Conservation (phyloP, 495 filamentous ascomycete species). For the Bathelium albidoporum region DNA sequence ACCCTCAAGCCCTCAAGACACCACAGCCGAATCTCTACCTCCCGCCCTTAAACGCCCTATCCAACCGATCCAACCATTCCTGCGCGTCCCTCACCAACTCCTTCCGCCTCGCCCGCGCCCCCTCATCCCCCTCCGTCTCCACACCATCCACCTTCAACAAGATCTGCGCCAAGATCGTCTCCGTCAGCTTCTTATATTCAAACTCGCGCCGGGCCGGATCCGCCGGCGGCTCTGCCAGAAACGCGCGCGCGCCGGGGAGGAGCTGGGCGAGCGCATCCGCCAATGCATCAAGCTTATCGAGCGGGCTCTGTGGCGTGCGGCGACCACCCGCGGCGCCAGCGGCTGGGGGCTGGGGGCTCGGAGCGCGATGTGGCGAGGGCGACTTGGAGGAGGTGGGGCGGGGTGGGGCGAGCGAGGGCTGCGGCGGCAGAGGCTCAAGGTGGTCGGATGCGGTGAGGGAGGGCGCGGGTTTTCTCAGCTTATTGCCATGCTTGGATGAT, state of each 20-base stretch:
- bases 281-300: conserved; percentile 58
- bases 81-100: conserved; percentile 70
- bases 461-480: conserved; percentile 3
- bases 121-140: conserved; percentile 57
- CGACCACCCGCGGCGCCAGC: conserved; percentile 46
- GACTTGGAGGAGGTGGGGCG: neutral
- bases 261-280: conserved; percentile 54
- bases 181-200: conserved; percentile 69
- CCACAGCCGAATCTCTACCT: neutral
- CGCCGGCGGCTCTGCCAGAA: conserved; percentile 51
- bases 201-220: conserved; percentile 63
- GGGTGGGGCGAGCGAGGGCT: conserved; percentile 15
- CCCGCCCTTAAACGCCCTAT: conserved; percentile 28
- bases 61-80: conserved; percentile 50
- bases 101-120: conserved; percentile 55
- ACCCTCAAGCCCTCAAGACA: neutral
- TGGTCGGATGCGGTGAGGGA: conserved; percentile 23
- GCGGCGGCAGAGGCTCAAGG: conserved; percentile 6
- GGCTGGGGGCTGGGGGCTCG: conserved; percentile 19
- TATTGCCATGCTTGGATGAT: conserved; percentile 6
- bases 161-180: conserved; percentile 74
- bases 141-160: conserved; percentile 79
- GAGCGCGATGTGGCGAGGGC: conserved; percentile 35
- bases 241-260: conserved; percentile 56
- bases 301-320: conserved; percentile 40